Base-by-base conservation (phyloP, 495 filamentous ascomycete species). In the Lichenothelia convexa region DNA sequence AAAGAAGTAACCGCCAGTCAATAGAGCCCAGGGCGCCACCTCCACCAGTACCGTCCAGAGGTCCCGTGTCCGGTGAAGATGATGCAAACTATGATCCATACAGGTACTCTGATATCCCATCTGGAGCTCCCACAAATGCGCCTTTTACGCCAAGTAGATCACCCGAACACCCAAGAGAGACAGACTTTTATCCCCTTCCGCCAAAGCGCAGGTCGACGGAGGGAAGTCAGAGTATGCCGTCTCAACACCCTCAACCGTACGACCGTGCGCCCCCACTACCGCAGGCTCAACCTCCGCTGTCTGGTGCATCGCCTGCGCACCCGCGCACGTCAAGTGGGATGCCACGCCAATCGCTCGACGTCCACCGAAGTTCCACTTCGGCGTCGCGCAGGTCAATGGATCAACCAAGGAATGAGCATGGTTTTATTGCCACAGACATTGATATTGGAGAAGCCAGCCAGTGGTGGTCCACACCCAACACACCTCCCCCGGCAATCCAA, bases 361-460 rank as follows among this genome's bases (percentile, higher is more conserved):
- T 75, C 12, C 58, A 68, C 30, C 66, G 80, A 38, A 45, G 48
- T 32, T 54, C 50, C 32, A 41, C 55, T 5, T 65, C 46, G 26
- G 51, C 61, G n/a, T 35, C 18, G 17, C 70, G 81, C 35, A 63
- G 75, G 44, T 94, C 87, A 16, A 72, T 79, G 45, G 89, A 97
- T 44, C 58, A 68, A 23, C 64, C 71, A 3, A 73, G 70, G 18
- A 63, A 73, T 43, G 87, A 93, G 33, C 70, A 71, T 26, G 75
- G 81, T 5, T 89, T 65, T 51, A 81, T 95, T 42, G 89, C 89
- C 34, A 73, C 70, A 38, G 85, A 94, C 34, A 56, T 94, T 43
- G 87, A 95, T 48, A 62, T 95, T 21, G 72, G 68, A 6, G 60
- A 64, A 37, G 61, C 59, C 33, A 78, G 71, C 1, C 63, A 74